Base-by-base conservation (phyloP, 106 monocot genomes). In the Chionographis japonica region DNA sequence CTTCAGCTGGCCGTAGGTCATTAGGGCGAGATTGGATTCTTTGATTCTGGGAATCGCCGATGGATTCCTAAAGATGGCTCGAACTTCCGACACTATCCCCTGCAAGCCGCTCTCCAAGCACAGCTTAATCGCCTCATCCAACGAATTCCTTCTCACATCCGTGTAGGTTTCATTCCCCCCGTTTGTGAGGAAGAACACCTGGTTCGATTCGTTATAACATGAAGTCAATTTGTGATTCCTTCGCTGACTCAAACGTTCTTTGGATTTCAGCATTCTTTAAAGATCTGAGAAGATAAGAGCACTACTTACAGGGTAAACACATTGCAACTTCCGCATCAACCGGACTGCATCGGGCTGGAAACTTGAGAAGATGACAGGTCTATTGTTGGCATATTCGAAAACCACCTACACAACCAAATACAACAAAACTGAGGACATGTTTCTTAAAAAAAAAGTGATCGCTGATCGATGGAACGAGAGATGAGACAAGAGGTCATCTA, bases 131-230 rank as follows among this genome's bases (percentile, higher is more conserved):
- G 90, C 94, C 72, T 83, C 87, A 1, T 94, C 94, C 61, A 94
- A 49, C 3, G 94, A 87, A 62, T 94, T 94, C 72, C 90, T 90
- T 42, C 94, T 86, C 8, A 42, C 55, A 65, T 94, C 94, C 18
- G 41, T 17, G 77, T 84, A 90, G n/a, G 65, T 70, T 56, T 78
- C 72, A 12, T 40, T 76, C 7, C 94, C 94, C 54, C 94, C 90
- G 42, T 94, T 87, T 15, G 94, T 94, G 18, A 94, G 87, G 72
- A 94, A 94, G 75, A 79, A 90, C 8, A 94, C 90, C 94, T 90
- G 90, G 10, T 75, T 50, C 38, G 15, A 67, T 17, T 35, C 27
- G 68, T 20, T 18, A 51, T 3, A 50, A 61, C 7, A 42, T 65
- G 16, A 12, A 8, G 46, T 46, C 27, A 27, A 27, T 27, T 27